A percentile compares a stretch with the other conserved stretches of the same genome.
phyloP scores from a whole-genome alignment of 2,329 filamentous ascomycete species.

The Teratosphaeria gauchensis region DNA sequence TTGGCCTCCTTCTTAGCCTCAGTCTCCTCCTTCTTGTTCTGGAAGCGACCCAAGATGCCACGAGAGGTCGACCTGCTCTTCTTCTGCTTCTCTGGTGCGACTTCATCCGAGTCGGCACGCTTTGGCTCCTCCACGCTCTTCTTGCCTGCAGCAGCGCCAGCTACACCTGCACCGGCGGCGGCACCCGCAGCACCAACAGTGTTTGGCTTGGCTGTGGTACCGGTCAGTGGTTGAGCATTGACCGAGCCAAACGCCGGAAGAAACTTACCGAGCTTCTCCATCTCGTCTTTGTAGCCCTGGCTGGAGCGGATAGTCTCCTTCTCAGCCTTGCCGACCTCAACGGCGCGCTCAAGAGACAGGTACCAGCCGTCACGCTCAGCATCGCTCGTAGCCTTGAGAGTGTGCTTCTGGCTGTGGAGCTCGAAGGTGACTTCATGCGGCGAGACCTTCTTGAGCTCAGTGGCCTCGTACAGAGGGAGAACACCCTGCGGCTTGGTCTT shows the following conservation, averaged over 20 bases:
- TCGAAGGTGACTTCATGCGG: slow-evolving; percentile 77
- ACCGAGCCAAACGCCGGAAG: background rate
- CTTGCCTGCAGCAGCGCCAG: slow-evolving; percentile 30
- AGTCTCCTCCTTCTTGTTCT: slow-evolving; percentile 52
- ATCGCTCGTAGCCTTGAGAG: slow-evolving; percentile 68
- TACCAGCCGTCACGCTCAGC: slow-evolving; percentile 91
- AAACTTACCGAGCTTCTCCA: slow-evolving; percentile 59
- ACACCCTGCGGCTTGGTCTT: slow-evolving; percentile 73
- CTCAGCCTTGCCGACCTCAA: slow-evolving; percentile 74
- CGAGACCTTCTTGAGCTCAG: slow-evolving; percentile 67
- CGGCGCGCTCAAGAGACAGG: slow-evolving; percentile 69
- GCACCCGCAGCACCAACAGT: slow-evolving; percentile 25
- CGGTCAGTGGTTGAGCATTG: slow-evolving; percentile 1
- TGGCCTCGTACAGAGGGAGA: slow-evolving; percentile 52
- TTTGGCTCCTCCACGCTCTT: slow-evolving; percentile 40
- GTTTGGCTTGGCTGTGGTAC: slow-evolving; percentile 19
- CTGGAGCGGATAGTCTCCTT: slow-evolving; percentile 63
- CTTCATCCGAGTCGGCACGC: slow-evolving; percentile 26
- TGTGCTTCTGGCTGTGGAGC: slow-evolving; percentile 80
- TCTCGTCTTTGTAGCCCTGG: slow-evolving; percentile 79
- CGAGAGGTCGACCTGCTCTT: slow-evolving; percentile 54
- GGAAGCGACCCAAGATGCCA: slow-evolving; percentile 47
- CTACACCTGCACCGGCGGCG: slow-evolving; percentile 14
- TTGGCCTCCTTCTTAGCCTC: slow-evolving; percentile 34
- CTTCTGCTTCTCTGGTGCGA: slow-evolving; percentile 34